Base-by-base conservation (phyloP, 768 basidiomycete species). In the Lentinula guzmanii region DNA sequence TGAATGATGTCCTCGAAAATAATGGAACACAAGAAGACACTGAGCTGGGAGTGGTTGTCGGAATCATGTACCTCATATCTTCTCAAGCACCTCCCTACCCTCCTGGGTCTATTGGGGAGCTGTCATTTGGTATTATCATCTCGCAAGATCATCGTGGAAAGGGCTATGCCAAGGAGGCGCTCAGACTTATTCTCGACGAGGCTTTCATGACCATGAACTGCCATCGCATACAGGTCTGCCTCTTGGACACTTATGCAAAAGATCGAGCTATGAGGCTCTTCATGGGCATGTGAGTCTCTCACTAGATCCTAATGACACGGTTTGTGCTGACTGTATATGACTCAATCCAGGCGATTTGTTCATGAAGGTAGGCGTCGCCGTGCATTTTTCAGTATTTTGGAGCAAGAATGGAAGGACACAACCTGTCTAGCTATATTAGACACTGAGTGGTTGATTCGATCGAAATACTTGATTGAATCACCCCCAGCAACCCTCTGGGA, bases 311-410 rank as follows among this genome's bases (percentile, higher is more conserved):
- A 8, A 46, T 54, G 11, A 16, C 41, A 10, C 52, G 5, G n/a
- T 15, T 11, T 51, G 6, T 43, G 18, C 13, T 55, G 13, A 28
- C 34, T 6, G 39, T 16, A 31, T n/a, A 16, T 56, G 16, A 60
- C 33, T 41, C 43, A 53, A 63, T 33, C 62, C 62, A 84, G 82
- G 59, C 82, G 83, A 8, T 89, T 91, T 67, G 70, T 70, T 6
- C 81, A 85, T 62, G 89, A 91, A 71, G 89, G 89, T 51, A 82
- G 77, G 8, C 79, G 81, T 46, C 81, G 87, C 35, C 77, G 82
- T 48, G 77, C 82, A 0, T 81, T 84, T 58, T 81, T 70, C 66
- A 79, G 79, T 62, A 73, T 77, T 4, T 63, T 79, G 60, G 75
- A 74, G 1, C 58, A 66, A 1, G 71, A 77, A 51, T 87, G 83